Evolutionary conservation across 2,329 filamentous ascomycete species (phyloP), one percentile per base, ranked within the genome.

Genomic region (Dendryphion nanum): DNA sequence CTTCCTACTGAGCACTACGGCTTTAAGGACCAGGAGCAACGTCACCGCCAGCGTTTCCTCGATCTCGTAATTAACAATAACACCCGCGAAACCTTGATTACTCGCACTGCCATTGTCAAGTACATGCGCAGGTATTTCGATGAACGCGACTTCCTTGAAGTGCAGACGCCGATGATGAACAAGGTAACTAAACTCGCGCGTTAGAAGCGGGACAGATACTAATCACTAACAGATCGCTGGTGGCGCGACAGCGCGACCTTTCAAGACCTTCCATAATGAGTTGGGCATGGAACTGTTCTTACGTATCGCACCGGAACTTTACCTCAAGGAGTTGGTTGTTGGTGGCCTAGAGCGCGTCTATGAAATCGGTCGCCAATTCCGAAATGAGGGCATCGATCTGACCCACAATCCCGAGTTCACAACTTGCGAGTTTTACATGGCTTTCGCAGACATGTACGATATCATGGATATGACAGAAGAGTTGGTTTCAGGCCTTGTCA

Each of bases 351-450:
- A 95, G 73, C 82, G 87, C 10, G 93, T 98, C 12, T 98, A 95
- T 70, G 93, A 98, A 67, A 82, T 98, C 47, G 93, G 93, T 49
- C 85, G 89, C 51, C 89, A 95, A 65, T 98, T 98, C 80, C 77
- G 93, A 57, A 98, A 98, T 61, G 90, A 95, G 69, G 84, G 86
- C 42, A 85, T 89, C 48, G 89, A 95, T 65, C 74, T 93, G 35
- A 98, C 93, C 6, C 93, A 98, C 76, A 98, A 97, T 75, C 93
- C 87, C 26, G 93, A 98, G 66, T 98, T 98, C 74, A 98, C 93
- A 30, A 95, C 89, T 18, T 88, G 89, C 67, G 93, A 98, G 69
- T 97, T 97, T 72, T 98, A 98, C 71, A 83, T 86, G 79, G 91
- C 93, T 3, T 97, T 67, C 39, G 67, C 72, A 24, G 64, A 67